Percentiles rank a stretch among this genome's conserved stretches.
Conservation (phyloP, 78 protist species). For the Diacronema lutheri region DNA sequence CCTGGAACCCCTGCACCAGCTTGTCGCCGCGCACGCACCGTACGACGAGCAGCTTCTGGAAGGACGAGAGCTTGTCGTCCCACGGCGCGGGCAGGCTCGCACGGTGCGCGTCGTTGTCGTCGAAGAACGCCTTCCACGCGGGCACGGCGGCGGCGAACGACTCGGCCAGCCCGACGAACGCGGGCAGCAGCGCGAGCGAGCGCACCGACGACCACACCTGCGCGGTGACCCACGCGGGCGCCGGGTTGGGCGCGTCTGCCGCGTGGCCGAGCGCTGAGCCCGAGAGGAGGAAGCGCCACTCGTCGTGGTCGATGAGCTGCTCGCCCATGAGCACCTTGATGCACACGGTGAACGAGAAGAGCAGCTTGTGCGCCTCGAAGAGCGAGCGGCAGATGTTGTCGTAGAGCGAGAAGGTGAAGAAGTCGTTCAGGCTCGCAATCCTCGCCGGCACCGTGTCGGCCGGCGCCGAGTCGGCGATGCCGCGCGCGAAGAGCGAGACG, state of each 20-base stretch:
- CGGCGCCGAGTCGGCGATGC: constrained; percentile 34
- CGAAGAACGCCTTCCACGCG: constrained; percentile 43
- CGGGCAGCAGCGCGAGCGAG: constrained; percentile 41
- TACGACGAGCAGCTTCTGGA: constrained; percentile 40
- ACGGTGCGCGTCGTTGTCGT: not conserved
- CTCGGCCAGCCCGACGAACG: constrained; percentile 44
- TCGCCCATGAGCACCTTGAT: constrained; percentile 37
- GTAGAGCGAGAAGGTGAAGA: constrained; percentile 48
- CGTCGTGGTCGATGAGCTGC: constrained; percentile 15
- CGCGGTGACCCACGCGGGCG: constrained; percentile 70
- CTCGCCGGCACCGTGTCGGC: constrained; percentile 12
- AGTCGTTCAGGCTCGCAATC: constrained; percentile 17
- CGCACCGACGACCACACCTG: constrained; percentile 61
- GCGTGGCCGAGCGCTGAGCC: constrained; percentile 36
- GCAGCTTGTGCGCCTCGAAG: constrained; percentile 59
- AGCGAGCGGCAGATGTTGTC: constrained; percentile 61
- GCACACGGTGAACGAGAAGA: constrained; percentile 58
- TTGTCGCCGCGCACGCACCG: constrained; percentile 74
- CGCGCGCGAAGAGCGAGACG: constrained; percentile 37
- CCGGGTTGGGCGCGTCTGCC: constrained; percentile 52
- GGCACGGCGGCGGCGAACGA: not conserved
- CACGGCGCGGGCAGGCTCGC: constrained; percentile 10
- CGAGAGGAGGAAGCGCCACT: constrained; percentile 69
- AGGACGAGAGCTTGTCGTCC: not conserved
- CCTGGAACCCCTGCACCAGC: constrained; percentile 50